phyloP scores from a whole-genome alignment of 306 rosid genomes.

The Adenanthera pavonina region DNA sequence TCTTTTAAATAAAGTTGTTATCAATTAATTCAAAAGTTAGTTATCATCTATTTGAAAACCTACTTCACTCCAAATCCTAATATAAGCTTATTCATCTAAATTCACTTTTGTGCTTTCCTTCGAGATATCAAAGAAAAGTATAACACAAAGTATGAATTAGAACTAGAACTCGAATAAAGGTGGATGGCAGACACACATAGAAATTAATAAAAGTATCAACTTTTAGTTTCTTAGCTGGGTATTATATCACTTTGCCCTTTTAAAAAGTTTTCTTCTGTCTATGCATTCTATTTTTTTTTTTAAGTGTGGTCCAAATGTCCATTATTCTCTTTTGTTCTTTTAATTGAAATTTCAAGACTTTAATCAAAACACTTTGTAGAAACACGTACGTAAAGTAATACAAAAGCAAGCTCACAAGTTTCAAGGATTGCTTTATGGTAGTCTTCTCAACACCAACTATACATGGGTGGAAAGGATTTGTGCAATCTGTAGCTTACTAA shows the following conservation, averaged over 20 bases:
- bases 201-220: slow-evolving; percentile 13
- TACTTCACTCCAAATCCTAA: background rate
- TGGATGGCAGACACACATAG: background rate
- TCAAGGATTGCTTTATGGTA: slow-evolving; percentile 18
- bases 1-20: background rate
- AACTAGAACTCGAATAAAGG: slow-evolving; percentile 16
- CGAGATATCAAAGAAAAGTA: background rate
- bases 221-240: background rate
- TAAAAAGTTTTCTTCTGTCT: background rate
- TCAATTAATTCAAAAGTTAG: background rate
- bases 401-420: slow-evolving; percentile 44
- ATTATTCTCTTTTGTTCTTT: background rate
- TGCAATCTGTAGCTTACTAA: background rate
- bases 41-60: background rate
- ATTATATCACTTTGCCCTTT: background rate
- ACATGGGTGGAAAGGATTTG: no score
- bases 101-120: background rate
- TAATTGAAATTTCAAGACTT: slow-evolving; percentile 31
- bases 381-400: slow-evolving; percentile 45
- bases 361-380: slow-evolving; percentile 40
- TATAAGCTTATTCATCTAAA: background rate
- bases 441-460: background rate
- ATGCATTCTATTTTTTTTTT: background rate
- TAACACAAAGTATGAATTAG: background rate
- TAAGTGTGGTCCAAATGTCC: background rate